Percentiles rank a stretch among this genome's conserved stretches.
phyloP scores from a whole-genome alignment of 106 monocot species.

The Allium sativum region DNA sequence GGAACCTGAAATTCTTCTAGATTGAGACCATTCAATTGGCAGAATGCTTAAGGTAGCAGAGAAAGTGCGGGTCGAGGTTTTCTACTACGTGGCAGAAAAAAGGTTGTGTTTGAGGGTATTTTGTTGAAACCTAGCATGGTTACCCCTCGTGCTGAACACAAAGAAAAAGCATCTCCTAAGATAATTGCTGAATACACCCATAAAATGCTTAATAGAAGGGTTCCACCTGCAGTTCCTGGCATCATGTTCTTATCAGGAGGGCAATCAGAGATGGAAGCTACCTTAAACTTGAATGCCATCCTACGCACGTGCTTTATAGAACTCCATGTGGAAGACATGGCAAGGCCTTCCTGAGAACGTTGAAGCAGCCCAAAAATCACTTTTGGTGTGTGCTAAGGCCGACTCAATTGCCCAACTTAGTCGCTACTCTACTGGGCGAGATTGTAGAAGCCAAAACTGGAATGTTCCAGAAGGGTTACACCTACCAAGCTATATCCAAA shows the following conservation, averaged over 20 bases:
- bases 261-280: constrained; percentile 89
- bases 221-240: constrained; percentile 89
- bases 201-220: constrained; percentile 66
- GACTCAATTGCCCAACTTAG: constrained; percentile 85
- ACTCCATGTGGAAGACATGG: constrained; percentile 77
- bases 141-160: constrained; percentile 91
- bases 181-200: constrained; percentile 65
- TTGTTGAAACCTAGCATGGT: constrained; percentile 95
- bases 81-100: constrained; percentile 83
- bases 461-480: constrained; percentile 93
- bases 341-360: constrained; percentile 65
- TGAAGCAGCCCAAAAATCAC: constrained; percentile 58
- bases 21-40: no score
- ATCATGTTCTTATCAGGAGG: constrained; percentile 98
- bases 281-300: constrained; percentile 92
- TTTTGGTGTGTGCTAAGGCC: constrained; percentile 62
- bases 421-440: constrained; percentile 59
- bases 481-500: no score
- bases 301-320: constrained; percentile 82
- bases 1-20: no score
- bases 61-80: constrained; percentile 83
- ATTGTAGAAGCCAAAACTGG: constrained; percentile 65
- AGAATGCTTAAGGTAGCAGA: no score
- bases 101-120: constrained; percentile 79
- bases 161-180: constrained; percentile 79